Evolutionary conservation across 2,329 filamentous ascomycete genomes (phyloP), one percentile per base, ranked within the genome.

Genomic region (Alternaria conjuncta): DNA sequence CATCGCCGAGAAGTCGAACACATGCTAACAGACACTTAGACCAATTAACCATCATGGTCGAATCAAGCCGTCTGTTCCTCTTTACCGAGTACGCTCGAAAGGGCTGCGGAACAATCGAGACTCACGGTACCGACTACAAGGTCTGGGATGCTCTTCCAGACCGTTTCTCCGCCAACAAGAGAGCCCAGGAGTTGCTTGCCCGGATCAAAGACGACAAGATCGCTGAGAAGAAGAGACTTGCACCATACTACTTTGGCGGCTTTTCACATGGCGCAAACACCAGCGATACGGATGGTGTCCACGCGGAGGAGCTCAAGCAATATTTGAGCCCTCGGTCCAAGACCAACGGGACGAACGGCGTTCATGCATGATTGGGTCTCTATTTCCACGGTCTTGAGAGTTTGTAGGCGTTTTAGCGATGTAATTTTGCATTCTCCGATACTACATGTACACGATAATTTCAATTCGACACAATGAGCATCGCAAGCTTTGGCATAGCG

Each of bases 31-130:
- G 1, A n/a, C 20, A 7, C 26, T 43, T 51, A 77, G 76, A 80
- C 55, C 77, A 80, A 72, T 63, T 80, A 56, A 80, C 78, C 10
- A 77, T 80, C 50, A 80, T 80, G 78, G 54, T 80, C 28, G 78
- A 80, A 64, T 75, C 75, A 13, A 79, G 75, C 43, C 75, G 78
- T n/a, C 75, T 78, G 5, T 79, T 80, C 64, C 69, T 80, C 15
- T 80, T 73, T 68, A 80, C 78, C 1, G 78, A 80, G 50, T 80
- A 79, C 57, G 78, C 78, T 13, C 71, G 78, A 1, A 70, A 63
- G 3, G 76, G 71, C 26, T 80, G 78, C 44, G 78, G 78, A 49
- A 75, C 71, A 15, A 75, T 80, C 50, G 74, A 70, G 28, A 75
- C 72, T 0, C 76, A 77, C 15, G 78, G 78, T 15, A 80, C 78